Percentiles rank a stretch among this genome's conserved stretches.
Conservation (phyloP, 139 green algal species). For the Raphidocelis subcapitata region DNA sequence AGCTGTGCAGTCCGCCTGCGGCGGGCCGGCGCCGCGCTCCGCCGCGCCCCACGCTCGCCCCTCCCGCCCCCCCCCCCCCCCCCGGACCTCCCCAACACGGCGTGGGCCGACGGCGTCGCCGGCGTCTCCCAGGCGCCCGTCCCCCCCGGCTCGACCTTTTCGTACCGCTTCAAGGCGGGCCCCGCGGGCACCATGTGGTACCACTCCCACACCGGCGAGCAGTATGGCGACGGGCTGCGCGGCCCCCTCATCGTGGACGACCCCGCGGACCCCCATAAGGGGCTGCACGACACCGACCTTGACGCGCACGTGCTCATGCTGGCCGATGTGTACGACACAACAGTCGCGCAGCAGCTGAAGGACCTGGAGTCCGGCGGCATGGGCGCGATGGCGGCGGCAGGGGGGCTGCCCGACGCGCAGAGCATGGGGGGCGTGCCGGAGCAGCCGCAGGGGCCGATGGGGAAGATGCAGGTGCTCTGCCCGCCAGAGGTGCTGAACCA, state of each 20-base stretch:
- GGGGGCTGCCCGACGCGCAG: background rate
- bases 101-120: conserved; percentile 17
- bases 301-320: conserved; percentile 13
- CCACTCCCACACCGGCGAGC: conserved; percentile 14
- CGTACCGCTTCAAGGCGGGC: conserved; percentile 10
- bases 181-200: conserved; percentile 12
- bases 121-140: conserved; percentile 16
- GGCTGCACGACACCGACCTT: background rate
- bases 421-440: background rate
- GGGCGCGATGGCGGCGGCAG: background rate
- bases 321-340: background rate
- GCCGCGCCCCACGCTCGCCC: too few species aligned
- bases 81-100: background rate
- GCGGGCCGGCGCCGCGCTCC: too few species aligned
- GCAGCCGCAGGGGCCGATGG: background rate
- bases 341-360: background rate
- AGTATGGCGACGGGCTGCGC: conserved; percentile 10
- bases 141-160: conserved; percentile 14
- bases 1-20: too few species aligned
- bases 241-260: conserved; percentile 19
- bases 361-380: conserved; percentile 2
- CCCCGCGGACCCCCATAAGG: background rate
- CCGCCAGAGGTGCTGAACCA: background rate
- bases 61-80: too few species aligned
- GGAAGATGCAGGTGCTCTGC: background rate